Base-by-base conservation (phyloP, 352 stramenopile species). In the Pythium angustatum region DNA sequence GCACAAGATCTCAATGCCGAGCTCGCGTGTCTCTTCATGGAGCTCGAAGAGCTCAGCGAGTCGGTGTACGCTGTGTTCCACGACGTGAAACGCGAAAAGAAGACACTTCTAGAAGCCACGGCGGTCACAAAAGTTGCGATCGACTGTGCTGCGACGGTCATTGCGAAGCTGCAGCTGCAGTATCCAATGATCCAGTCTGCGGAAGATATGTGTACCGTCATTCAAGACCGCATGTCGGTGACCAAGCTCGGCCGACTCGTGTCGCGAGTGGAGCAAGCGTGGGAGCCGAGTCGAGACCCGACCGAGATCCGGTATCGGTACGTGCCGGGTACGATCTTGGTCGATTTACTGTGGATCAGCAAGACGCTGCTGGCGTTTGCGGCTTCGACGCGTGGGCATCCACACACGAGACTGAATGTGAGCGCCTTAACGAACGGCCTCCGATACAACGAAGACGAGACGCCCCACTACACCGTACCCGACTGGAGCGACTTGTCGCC, bases 41-140 rank as follows among this genome's bases (percentile, higher is more conserved):
- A 79, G 48, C 26, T 73, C 3, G 68, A 71, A n/a, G 31, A 57
- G 50, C 50, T 57, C 50, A 45, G 31, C 19, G 30, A 57, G 30
- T 30, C 26, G 3, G 72, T 77, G 12, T 72, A 71, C 33, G 58
- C 12, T 9, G 56, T 67, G 10, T 76, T 73, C 22, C 49, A 63
- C 19, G 47, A 77, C 27, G 70, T 80, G 12, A 80, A 80, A 36
- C 68, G 56, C 10, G 56, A 77, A 27, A 31, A 64, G 28, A 72
- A 69, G 26, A 77, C 69, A 8, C 56, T 80, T 41, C 50, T 80
- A 24, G 73, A 80, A 22, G 67, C 73, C 9, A 72, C 73, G 0
- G 58, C 68, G 2, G 73, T 74, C 15, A 63, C 68, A 0, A 71
- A 76, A 30, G 24, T 76, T 17, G 70, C 73, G 1, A 77, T 74